Base-by-base conservation (phyloP, 306 rosid genomes). In the Sphenostylis stenocarpa region DNA sequence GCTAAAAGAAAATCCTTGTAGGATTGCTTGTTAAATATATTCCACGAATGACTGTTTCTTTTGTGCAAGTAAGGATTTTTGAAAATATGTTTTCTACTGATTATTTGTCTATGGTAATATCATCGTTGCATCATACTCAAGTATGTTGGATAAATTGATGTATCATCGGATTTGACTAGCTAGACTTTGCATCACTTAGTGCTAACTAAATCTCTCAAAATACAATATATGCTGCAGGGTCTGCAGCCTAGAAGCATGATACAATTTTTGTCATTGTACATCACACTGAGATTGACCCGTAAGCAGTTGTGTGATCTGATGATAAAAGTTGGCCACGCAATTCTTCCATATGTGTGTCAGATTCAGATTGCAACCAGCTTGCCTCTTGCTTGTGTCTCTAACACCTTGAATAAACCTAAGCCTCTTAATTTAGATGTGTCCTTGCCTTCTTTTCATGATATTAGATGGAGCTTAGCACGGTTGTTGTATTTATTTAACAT, bases 351-450 rank as follows among this genome's bases (percentile, higher is more conserved):
- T 19, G n/a, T 87, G 56, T 69, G 85, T 75, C 93, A 83, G 78
- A 80, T 80, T 72, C 84, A 80, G 70, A 73, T 84, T 60, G 79
- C 78, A 48, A 60, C 90, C 77, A 83, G 83, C 85, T 82, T 84
- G 84, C 90, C 97, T 21, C 85, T 90, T 89, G 99, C 99, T 56
- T 88, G 91, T 78, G 80, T 87, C 48, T 92, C 99, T 33, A 88
- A 91, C 80, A 5, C 86, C 67, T 65, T 92, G 92, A 91, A 92
- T 68, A 95, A 91, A 86, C 96, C 97, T 41, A 84, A 67, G 52
- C 98, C 94, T 80, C 93, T 92, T 76, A 78, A 81, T 13, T 84
- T 92, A 90, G 91, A 92, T 58, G 93, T 88, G 76, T 88, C 90
- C 77, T 85, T 91, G 62, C 99, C 97, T 72, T 90, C 94, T 67